Evolutionary conservation across 1,139 yeast genomes (phyloP), one percentile per base, ranked within the genome.

Genomic region (Hansenula lynferdii): DNA sequence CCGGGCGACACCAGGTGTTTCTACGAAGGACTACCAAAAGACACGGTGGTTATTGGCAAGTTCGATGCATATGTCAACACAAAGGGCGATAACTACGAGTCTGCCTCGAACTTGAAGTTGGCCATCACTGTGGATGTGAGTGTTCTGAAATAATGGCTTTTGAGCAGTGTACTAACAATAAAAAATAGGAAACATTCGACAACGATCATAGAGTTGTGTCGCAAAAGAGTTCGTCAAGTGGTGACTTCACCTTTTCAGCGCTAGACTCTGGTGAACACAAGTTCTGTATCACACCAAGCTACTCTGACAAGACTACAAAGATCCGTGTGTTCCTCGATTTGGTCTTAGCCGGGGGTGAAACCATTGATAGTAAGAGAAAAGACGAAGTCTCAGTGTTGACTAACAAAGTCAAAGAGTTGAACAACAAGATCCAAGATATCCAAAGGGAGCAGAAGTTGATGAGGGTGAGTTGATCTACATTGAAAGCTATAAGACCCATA

Each of bases 231-330:
- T 47, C 67, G 1, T 61, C 76, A 12, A 57, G 60, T 8, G 80
- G 84, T 8, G 80, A 76, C 45, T 79, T 80, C 51, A 72, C 80
- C 0, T 79, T 78, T 58, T 75, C 78, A 14, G 76, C 84, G 0
- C 52, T 77, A 30, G 83, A 74, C 24, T 60, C 74, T 1, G 86
- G 86, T 17, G 83, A 79, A 42, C 85, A 80, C 54, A 65, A 72
- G 41, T 67, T 80, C 32, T 80, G 86, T 52, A 54, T 80, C 29
- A 70, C 76, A 2, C 83, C 85, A 18, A 61, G 64, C 41, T 70
- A 69, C 41, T 65, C 71, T 33, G 71, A 67, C 46, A 60, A 53
- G 39, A 57, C 58, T 48, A 65, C 58, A 30, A 69, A 49, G 37
- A 67, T 62, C 40, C 65, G 71, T 48, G 57, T 72, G 4, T 61